A percentile compares a stretch with the other conserved stretches of the same genome.
phyloP scores from a whole-genome alignment of 1,284 basidiomycete genomes.

The Phellinidium pouzarii region DNA sequence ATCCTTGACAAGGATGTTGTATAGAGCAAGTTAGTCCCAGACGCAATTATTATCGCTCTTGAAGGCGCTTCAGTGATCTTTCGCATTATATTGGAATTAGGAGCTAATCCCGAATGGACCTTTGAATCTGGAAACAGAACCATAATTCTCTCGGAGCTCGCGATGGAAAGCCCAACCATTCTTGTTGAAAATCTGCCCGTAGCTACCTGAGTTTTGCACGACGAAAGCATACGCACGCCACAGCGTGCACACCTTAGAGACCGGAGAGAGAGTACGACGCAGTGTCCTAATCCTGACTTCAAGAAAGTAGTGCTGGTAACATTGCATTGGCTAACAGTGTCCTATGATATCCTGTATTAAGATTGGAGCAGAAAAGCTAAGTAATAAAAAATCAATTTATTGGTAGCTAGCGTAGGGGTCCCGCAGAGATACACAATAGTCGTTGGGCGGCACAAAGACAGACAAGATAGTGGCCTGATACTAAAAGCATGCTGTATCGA shows the following conservation, averaged over 20 bases:
- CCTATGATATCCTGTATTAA: no score
- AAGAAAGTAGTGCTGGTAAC: no score
- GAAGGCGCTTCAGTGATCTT: background rate
- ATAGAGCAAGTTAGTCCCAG: slow-evolving; percentile 23
- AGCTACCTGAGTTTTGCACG: slow-evolving; percentile 9
- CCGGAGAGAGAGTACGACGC: no score
- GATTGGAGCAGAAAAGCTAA: no score
- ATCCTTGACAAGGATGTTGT: slow-evolving; percentile 29
- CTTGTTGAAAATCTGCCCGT: slow-evolving; percentile 16
- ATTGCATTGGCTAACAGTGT: no score
- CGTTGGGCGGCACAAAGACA: no score
- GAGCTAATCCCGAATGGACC: slow-evolving; percentile 18
- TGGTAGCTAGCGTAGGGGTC: no score
- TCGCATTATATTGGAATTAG: background rate
- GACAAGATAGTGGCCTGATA: no score
- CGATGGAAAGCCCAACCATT: slow-evolving; percentile 22
- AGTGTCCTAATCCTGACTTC: no score
- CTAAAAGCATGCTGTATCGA: no score
- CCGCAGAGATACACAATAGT: no score
- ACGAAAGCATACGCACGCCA: slow-evolving; percentile 1
- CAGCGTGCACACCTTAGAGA: background rate
- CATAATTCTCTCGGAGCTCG: slow-evolving; percentile 15
- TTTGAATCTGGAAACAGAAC: slow-evolving; percentile 15
- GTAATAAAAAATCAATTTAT: no score
- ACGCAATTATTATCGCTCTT: slow-evolving; percentile 19